phyloP scores from a whole-genome alignment of 2,329 filamentous ascomycete species.

The Canariomyces notabilis region DNA sequence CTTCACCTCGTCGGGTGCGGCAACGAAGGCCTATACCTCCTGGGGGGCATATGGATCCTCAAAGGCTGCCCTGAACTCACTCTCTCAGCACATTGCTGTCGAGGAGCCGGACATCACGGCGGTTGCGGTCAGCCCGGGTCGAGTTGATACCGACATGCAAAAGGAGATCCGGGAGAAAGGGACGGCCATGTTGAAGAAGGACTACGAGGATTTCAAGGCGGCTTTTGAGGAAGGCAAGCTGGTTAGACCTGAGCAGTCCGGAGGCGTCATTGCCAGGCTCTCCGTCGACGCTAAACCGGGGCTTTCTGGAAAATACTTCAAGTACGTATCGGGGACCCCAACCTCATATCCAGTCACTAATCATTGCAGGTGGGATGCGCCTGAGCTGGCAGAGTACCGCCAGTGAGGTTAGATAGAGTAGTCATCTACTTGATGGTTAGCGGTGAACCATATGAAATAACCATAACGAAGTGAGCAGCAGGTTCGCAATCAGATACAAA shows the following conservation, averaged over 20 bases:
- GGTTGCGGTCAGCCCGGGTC: constrained; percentile 70
- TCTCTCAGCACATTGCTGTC: constrained; percentile 64
- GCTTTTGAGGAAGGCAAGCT: constrained; percentile 67
- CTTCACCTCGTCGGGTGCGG: constrained; percentile 75
- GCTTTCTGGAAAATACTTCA: constrained; percentile 72
- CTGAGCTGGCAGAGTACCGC: constrained; percentile 51
- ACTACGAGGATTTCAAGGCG: constrained; percentile 63
- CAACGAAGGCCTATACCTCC: constrained; percentile 57
- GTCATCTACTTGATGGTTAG: constrained; percentile 21
- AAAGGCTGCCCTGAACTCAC: constrained; percentile 79
- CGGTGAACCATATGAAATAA: constrained; percentile 18
- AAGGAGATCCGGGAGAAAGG: constrained; percentile 64
- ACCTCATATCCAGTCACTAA: constrained; percentile 25
- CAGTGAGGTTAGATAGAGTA: constrained; percentile 26
- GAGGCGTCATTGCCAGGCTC: constrained; percentile 77
- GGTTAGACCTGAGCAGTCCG: constrained; percentile 77
- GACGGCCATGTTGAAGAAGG: constrained; percentile 45
- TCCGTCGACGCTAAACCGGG: constrained; percentile 59
- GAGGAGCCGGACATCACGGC: constrained; percentile 75
- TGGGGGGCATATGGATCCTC: constrained; percentile 81
- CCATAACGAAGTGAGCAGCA: constrained; percentile 26
- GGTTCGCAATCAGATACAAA: constrained; percentile 62
- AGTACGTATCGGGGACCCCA: constrained; percentile 41
- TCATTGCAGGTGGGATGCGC: constrained; percentile 45
- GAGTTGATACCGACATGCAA: constrained; percentile 89